These are phyloP conservation scores for Amanita jacksonii DNA, from an alignment of 768 basidiomycete genomes.

Conservation along the genomic window DNA sequence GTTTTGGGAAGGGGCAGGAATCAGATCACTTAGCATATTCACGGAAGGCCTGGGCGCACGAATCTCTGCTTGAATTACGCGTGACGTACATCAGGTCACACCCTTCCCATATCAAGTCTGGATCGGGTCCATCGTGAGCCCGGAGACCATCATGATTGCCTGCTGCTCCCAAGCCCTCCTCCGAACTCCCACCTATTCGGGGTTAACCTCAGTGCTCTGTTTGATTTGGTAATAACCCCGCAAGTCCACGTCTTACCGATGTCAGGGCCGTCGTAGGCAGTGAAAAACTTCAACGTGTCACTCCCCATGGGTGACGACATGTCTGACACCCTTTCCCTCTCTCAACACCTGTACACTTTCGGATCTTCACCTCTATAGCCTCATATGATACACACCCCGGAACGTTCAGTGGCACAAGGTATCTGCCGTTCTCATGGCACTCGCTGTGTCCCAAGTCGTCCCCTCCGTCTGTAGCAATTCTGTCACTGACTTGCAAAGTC, in stretches of 20 bases:
- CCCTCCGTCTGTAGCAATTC: too few species aligned
- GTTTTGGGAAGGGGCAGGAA: constrained; percentile 11
- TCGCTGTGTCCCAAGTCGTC: background rate
- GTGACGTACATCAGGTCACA: constrained; percentile 23
- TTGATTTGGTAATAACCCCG: constrained; percentile 20
- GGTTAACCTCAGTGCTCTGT: constrained; percentile 24
- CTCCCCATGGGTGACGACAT: too few species aligned
- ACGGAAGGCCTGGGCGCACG: constrained; percentile 9
- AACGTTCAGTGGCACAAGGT: constrained; percentile 5
- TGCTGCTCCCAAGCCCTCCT: constrained; percentile 7
- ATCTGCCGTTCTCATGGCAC: too few species aligned
- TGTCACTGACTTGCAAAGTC: too few species aligned
- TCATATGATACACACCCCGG: constrained; percentile 5
- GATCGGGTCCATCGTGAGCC: constrained; percentile 24
- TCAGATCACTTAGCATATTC: constrained; percentile 7
- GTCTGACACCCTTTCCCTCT: too few species aligned
- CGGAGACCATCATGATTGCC: constrained; percentile 26
- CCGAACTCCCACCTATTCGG: constrained; percentile 21
- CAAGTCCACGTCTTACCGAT: constrained; percentile 14
- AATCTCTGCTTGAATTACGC: constrained; percentile 15
- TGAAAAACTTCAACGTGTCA: constrained; percentile 9
- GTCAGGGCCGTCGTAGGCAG: constrained; percentile 23
- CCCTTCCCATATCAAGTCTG: constrained; percentile 25
- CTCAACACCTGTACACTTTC: background rate
- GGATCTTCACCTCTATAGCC: constrained; percentile 5